These are phyloP conservation scores for Myxozyma mucilagina DNA, from an alignment of 805 yeast genomes.

Conservation along the genomic window DNA sequence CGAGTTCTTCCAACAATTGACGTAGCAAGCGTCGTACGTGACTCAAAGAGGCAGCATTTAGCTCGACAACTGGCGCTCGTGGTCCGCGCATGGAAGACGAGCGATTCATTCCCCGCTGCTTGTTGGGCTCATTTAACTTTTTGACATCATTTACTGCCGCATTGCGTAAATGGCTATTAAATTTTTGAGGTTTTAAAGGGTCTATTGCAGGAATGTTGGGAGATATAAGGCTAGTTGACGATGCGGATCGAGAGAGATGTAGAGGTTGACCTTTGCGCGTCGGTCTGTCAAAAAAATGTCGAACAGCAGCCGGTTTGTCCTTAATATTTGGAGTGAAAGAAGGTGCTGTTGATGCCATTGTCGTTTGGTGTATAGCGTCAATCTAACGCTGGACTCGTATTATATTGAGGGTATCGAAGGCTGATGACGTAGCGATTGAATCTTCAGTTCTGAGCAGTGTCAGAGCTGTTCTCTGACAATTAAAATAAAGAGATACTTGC, in stretches of 20 bases:
- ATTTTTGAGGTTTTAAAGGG: not conserved
- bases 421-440: no score
- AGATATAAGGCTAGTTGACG: not conserved
- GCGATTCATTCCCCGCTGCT: constrained; percentile 17
- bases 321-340: constrained; percentile 17
- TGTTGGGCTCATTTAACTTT: not conserved
- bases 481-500: no score
- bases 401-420: no score
- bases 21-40: constrained; percentile 55
- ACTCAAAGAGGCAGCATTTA: constrained; percentile 37
- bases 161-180: not conserved
- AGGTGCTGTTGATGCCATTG: constrained; percentile 20
- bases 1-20: constrained; percentile 66
- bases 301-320: constrained; percentile 29
- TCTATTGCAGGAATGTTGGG: not conserved
- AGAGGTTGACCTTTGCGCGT: constrained; percentile 7
- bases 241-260: constrained; percentile 11
- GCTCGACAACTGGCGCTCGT: constrained; percentile 41
- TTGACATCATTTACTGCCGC: not conserved
- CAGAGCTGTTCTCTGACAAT: no score
- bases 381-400: no score
- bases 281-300: constrained; percentile 26
- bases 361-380: no score
- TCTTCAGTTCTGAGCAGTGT: no score
- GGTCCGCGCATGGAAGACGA: constrained; percentile 31